A percentile compares a stretch with the other conserved stretches of the same genome.
Evolutionary conservation across 257 asterid genomes (phyloP).

Genomic region (Paulownia fortunei): DNA sequence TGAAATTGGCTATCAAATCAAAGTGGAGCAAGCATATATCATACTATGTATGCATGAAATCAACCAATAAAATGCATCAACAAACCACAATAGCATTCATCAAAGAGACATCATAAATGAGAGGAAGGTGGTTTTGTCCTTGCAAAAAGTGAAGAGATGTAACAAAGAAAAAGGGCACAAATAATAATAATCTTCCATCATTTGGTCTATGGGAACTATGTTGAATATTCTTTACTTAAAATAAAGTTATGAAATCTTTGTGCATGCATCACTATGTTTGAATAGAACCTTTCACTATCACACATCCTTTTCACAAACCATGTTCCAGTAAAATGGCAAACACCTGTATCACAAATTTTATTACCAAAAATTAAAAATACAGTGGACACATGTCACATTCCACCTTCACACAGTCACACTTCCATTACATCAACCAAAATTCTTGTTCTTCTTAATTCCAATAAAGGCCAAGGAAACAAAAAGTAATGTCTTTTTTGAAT

Average conservation of each 20-base stretch:
- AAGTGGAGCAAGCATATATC: neutral
- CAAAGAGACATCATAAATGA: neutral
- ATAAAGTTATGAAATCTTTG: slow-evolving; percentile 5
- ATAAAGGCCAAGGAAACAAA: too few relatives aligned
- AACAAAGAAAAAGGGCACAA: neutral
- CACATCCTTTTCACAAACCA: slow-evolving; percentile 48
- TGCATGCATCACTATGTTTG: slow-evolving; percentile 35
- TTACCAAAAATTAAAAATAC: neutral
- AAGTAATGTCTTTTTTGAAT: too few relatives aligned
- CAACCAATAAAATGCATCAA: neutral
- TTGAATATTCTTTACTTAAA: neutral
- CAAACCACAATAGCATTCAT: neutral
- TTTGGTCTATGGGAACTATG: slow-evolving; percentile 18
- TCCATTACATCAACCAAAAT: slow-evolving; percentile 42
- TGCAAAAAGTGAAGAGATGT: neutral
- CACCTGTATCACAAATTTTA: slow-evolving; percentile 42
- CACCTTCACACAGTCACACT: slow-evolving; percentile 38
- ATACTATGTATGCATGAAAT: neutral
- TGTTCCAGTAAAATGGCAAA: slow-evolving; percentile 44
- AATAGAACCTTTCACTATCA: slow-evolving; percentile 24
- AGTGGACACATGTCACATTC: slow-evolving; percentile 48
- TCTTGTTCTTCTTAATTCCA: neutral
- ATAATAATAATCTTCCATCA: neutral
- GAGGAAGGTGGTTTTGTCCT: neutral
- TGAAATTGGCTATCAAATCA: neutral